Conservation (phyloP, 306 rosid genomes). For the Amphicarpaea edgeworthii region DNA sequence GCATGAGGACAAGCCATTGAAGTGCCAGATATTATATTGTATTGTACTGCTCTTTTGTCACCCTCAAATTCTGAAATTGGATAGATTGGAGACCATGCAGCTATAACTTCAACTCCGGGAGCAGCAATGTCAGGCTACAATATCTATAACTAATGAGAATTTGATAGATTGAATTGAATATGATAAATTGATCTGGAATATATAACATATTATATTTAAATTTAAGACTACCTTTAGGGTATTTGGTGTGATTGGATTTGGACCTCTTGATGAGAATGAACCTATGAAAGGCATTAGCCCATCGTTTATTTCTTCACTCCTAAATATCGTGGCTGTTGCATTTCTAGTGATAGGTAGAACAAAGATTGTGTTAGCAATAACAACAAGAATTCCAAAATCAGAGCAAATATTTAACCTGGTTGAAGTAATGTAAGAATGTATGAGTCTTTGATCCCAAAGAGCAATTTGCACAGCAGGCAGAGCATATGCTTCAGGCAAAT, state of each 20-base stretch:
- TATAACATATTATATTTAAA: neutral
- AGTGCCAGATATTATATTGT: conserved; percentile 45
- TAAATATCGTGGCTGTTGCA: conserved; percentile 57
- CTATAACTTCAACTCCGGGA: conserved; percentile 55
- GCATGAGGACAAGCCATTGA: conserved; percentile 73
- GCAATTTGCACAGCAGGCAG: conserved; percentile 37
- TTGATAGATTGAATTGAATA: neutral
- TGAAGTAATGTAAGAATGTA: conserved; percentile 34
- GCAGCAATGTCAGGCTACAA: conserved; percentile 63
- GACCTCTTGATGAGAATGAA: conserved; percentile 68
- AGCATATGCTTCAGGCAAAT: neutral
- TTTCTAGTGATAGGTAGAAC: conserved; percentile 27
- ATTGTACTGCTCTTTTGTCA: conserved; percentile 39
- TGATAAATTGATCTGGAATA: neutral
- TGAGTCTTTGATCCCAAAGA: conserved; percentile 1
- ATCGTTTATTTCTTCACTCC: conserved; percentile 29
- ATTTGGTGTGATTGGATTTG: conserved; percentile 50
- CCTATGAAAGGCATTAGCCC: conserved; percentile 52
- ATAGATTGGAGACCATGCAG: conserved; percentile 47
- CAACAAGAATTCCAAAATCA: too few relatives aligned
- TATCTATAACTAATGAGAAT: neutral
- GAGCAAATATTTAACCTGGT: too few relatives aligned
- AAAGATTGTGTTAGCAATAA: too few relatives aligned
- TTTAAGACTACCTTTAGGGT: neutral
- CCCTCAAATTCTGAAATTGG: neutral